Base-by-base conservation (phyloP, 495 filamentous ascomycete species). In the Penicillium egyptiacum region DNA sequence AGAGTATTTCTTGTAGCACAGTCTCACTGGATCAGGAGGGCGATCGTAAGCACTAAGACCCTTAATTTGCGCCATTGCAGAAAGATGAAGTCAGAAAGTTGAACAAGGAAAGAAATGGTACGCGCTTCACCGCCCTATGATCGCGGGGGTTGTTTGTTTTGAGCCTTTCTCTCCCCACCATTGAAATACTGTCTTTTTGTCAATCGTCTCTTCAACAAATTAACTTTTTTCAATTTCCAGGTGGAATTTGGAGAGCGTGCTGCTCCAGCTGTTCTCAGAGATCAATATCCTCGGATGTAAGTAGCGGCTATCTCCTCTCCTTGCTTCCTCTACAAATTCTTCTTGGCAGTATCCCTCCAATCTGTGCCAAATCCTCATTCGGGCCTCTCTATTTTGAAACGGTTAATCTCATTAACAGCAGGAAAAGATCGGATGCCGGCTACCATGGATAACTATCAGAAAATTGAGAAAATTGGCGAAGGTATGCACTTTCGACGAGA, bases 381-480 rank as follows among this genome's bases (percentile, higher is more conserved):
- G 10, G 25, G 48, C 12, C n/a, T 16, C 23, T 9, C 44, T 60
- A 5, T 42, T 47, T 43, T 30, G 20, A 12, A 35, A 49, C 44
- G 40, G 19, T 63, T 65, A 57, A 63, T 37, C 52, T 30, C 7
- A 19, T 20, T 12, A 16, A 23, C 5, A n/a, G 14, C 30, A 60
- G 57, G 37, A 26, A 30, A 59, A 48, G 17, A 54, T 33, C 17
- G 30, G 37, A 49, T 46, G 19, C 14, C 37, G 16, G 46, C 46
- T 66, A 66, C 57, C 61, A 99, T 99, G 94, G 94, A 99, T 70
- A 96, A 97, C 73, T 99, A 99, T 74, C 92, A 98, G 79, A 97
- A 97, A 78, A 88, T 99, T 56, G 94, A 99, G 81, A 99, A 99
- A 79, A 95, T 99, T 74, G 94, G 94, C 65, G 94, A 99, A 83